Evolutionary conservation across 805 yeast genomes (phyloP).

Genomic region (Metschnikowia proteae): DNA sequence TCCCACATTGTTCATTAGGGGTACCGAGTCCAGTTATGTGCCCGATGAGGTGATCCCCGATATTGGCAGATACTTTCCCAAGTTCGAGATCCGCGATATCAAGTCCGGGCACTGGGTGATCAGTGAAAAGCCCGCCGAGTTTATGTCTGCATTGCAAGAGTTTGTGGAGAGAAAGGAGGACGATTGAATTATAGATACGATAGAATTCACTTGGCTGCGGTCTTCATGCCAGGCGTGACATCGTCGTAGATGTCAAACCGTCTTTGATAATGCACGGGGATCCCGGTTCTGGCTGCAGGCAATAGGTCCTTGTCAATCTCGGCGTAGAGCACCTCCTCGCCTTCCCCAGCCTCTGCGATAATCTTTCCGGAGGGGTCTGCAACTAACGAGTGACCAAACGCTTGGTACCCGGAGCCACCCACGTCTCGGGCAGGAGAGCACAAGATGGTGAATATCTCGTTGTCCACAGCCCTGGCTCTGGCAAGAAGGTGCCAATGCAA

Average conservation of each 20-base stretch:
- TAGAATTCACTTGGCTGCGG: slow-evolving; percentile 9
- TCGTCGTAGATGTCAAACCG: slow-evolving; percentile 63
- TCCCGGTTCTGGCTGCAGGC: slow-evolving; percentile 54
- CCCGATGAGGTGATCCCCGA: slow-evolving; percentile 76
- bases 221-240: slow-evolving; percentile 15
- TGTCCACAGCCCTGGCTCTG: slow-evolving; percentile 70
- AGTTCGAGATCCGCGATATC: slow-evolving; percentile 66
- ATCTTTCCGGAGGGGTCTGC: slow-evolving; percentile 61
- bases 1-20: slow-evolving; percentile 77
- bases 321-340: slow-evolving; percentile 71
- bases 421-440: slow-evolving; percentile 88
- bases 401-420: slow-evolving; percentile 50
- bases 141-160: slow-evolving; percentile 56
- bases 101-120: slow-evolving; percentile 93
- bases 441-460: slow-evolving; percentile 52
- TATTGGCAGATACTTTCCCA: slow-evolving; percentile 76
- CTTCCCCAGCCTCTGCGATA: slow-evolving; percentile 71
- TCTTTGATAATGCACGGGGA: slow-evolving; percentile 69
- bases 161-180: slow-evolving; percentile 54
- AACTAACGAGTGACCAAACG: slow-evolving; percentile 64
- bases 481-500: slow-evolving; percentile 79
- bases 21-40: slow-evolving; percentile 69
- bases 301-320: slow-evolving; percentile 63
- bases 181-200: slow-evolving; percentile 1
- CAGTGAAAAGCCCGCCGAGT: slow-evolving; percentile 79